Evolutionary conservation across 108 stramenopile species (phyloP).

Genomic region (Schizochytrium sp.): DNA sequence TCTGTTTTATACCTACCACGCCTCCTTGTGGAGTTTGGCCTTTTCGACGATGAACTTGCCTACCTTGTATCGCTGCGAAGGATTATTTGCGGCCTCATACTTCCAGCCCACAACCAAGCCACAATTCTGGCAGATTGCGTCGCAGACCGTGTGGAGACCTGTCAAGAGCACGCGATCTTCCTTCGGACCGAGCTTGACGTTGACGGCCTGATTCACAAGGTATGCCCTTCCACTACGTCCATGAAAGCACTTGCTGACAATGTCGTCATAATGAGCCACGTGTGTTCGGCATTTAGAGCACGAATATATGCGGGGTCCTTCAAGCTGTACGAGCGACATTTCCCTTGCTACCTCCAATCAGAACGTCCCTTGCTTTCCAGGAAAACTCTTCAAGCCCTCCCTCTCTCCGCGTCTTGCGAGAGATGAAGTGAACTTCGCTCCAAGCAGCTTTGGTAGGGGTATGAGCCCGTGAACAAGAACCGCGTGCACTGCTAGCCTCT

Average conservation of each 20-base stretch:
- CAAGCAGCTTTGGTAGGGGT: too few species aligned
- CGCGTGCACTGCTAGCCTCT: too few species aligned
- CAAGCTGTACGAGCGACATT: constrained; percentile 38
- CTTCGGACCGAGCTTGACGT: constrained; percentile 60
- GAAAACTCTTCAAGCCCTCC: constrained; percentile 34
- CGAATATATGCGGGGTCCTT: constrained; percentile 73
- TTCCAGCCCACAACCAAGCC: constrained; percentile 81
- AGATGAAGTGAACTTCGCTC: too few species aligned
- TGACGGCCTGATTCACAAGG: constrained; percentile 76
- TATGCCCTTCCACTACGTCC: constrained; percentile 80
- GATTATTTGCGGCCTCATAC: constrained; percentile 73
- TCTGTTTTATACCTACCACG: constrained; percentile 27
- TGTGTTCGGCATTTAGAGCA: constrained; percentile 79
- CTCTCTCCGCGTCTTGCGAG: too few species aligned
- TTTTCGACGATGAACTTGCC: constrained; percentile 87
- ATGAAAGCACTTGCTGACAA: constrained; percentile 86
- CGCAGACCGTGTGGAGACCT: constrained; percentile 79
- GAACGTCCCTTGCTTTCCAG: neutral
- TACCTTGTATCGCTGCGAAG: constrained; percentile 81
- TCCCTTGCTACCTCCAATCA: too few species aligned
- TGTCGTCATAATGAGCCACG: constrained; percentile 78
- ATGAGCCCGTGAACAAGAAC: too few species aligned
- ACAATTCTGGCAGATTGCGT: constrained; percentile 83
- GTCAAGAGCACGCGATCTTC: constrained; percentile 78
- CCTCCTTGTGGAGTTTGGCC: constrained; percentile 68